Evolutionary conservation across 768 basidiomycete species (phyloP), one percentile per base, ranked within the genome.

Genomic region (Suillus weaverae): DNA sequence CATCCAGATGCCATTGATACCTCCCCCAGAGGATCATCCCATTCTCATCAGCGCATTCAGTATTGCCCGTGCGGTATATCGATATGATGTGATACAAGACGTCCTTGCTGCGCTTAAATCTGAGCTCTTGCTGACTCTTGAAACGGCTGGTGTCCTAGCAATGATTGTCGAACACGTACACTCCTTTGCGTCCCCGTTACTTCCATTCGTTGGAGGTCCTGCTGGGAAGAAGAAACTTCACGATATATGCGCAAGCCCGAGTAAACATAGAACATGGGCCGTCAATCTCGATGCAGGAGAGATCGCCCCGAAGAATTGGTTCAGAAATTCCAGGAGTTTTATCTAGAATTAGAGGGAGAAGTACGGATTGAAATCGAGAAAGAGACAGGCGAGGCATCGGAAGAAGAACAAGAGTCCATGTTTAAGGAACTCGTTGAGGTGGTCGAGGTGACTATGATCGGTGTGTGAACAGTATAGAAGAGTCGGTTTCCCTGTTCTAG

Each of bases 391-490:
- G 65, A 55, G 16, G 9, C 43, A n/a, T 54, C 75, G 36, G 74
- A 72, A 30, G 76, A 76, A 46, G 64, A 56, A 5, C 66, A 79
- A 38, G 85, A 85, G 53, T 77, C 76, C 2, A 81, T 76, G 65
- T 82, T 90, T 57, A 82, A 82, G 32, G 84, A 85, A 38, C 79
- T 90, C 26, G 81, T 95, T 67, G 93, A 94, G 48, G 77, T 78
- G 8, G 85, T 96, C 8, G 97, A 99, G 74, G 80, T 83, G 8
- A 78, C 87, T 98, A 97, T 73, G 96, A 98, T 74, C 81, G 90
- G 95, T 90, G 36, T 55, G 83, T 77, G 69, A 35, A 33, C 33
- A 20, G 4, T 18, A 18, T n/a, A 18, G 18, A 50, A 56, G 26
- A 5, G 1, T 44, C 44, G 20, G 10, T 64, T 56, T 55, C 48